Evolutionary conservation across 108 stramenopile genomes (phyloP), one percentile per base, ranked within the genome.

Genomic region (Stephanodiscus triporus): DNA sequence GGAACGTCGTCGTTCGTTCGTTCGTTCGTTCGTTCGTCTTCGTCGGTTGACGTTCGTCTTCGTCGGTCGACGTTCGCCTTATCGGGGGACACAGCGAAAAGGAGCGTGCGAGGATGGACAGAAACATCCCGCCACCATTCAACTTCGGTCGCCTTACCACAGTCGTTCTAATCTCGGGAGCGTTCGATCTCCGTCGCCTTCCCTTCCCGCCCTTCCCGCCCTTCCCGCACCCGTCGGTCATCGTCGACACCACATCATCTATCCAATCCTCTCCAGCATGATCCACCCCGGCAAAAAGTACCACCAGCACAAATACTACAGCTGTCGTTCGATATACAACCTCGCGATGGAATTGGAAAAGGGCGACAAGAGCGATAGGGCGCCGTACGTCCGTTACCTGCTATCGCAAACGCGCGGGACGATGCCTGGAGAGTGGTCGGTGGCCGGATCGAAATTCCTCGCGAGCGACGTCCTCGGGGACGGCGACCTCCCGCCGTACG

Each of bases 311-410:
- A 75, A 55, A 48, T 75, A 60, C 66, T 50, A 40, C 36, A 75
- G 73, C 69, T 81, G 80, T 29, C 69, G 55, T 5, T 27, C 68
- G 2, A 68, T 82, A 29, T 56, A 50, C 30, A 82, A 78, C 45
- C 51, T 82, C 20, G 78, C 75, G 11, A 53, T 66, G 5, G 83
- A 84, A 24, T 66, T 84, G 63, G 70, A 76, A 27, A 10, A 66
- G 40, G 83, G 78, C 27, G 78, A 84, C 2, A 49, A 78, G 22
- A 75, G 72, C 13, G 55, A 38, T 0, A 38, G 34, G 24, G 74
- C 71, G 36, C 83, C 83, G 10, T 84, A 84, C 47, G 74, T 80
- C n/a, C 73, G 58, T 19, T 84, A 84, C 66, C 75, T 84, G 0
- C 57, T 80, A 56, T 63, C 58, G 4, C 83, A 80, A 36, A 47